Evolutionary conservation across 768 basidiomycete species (phyloP).

Genomic region (Boletellus ananas): DNA sequence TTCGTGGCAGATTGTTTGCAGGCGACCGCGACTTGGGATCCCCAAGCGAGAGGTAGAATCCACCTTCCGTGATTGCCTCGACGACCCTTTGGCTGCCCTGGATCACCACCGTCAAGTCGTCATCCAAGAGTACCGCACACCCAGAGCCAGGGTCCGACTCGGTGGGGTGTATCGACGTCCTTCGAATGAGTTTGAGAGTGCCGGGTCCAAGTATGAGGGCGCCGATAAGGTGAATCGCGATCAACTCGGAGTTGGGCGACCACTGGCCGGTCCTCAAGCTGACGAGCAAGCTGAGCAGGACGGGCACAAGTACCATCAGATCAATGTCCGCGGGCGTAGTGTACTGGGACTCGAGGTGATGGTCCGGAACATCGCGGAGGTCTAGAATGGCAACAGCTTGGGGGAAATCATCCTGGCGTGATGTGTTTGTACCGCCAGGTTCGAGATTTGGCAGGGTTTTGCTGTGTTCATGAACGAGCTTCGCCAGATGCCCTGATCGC

Average conservation of each 20-base stretch:
- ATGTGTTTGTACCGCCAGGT: not conserved
- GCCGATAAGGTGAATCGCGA: conserved; percentile 5
- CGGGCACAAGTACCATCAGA: conserved; percentile 11
- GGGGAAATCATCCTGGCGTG: not conserved
- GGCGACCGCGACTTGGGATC: not conserved
- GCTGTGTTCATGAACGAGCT: conserved; percentile 13
- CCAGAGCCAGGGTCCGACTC: conserved; percentile 10
- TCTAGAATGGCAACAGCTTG: conserved; percentile 13
- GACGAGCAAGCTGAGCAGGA: conserved; percentile 9
- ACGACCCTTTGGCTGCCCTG: conserved; percentile 14
- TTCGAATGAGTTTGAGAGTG: conserved; percentile 14
- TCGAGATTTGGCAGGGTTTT: not conserved
- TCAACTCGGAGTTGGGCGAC: conserved; percentile 4
- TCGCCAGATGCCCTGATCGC: conserved; percentile 15
- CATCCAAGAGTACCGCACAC: conserved; percentile 19
- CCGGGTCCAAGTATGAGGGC: conserved; percentile 17
- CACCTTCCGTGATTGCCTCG: conserved; percentile 17
- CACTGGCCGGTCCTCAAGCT: conserved; percentile 5
- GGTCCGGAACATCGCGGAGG: not conserved
- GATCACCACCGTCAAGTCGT: conserved; percentile 12
- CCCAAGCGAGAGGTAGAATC: conserved; percentile 19
- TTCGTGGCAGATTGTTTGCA: not conserved
- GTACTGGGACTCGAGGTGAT: conserved; percentile 6
- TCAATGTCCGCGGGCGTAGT: conserved; percentile 9
- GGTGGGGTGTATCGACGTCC: conserved; percentile 3